Percentiles rank a stretch among this genome's conserved stretches.
Evolutionary conservation across 2,329 filamentous ascomycete species (phyloP).

Genomic region (Paramyrothecium sp.): DNA sequence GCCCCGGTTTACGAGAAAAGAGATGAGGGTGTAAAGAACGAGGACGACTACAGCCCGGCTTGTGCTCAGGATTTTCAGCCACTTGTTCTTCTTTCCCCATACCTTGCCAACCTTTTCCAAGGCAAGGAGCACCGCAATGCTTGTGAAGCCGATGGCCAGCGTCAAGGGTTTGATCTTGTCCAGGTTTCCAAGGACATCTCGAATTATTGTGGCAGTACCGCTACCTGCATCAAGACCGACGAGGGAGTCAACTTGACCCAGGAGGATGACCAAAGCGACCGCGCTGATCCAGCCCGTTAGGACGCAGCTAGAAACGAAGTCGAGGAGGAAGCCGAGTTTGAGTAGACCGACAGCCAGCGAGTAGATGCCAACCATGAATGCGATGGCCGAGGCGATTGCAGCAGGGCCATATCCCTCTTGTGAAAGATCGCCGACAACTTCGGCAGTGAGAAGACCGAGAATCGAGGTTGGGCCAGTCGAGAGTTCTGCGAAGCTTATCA

Average conservation of each 20-base stretch:
- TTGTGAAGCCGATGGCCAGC: slow-evolving; percentile 56
- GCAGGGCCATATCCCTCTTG: slow-evolving; percentile 49
- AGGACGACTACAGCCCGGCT: slow-evolving; percentile 61
- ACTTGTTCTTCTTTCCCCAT: slow-evolving; percentile 57
- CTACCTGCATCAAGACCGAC: slow-evolving; percentile 54
- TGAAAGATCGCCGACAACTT: slow-evolving; percentile 54
- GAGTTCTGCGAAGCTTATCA: slow-evolving; percentile 40
- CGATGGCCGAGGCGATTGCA: slow-evolving; percentile 59
- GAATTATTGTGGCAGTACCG: slow-evolving; percentile 56
- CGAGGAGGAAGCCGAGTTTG: slow-evolving; percentile 63
- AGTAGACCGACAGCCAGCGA: slow-evolving; percentile 58
- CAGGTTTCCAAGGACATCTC: slow-evolving; percentile 55
- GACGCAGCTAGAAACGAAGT: slow-evolving; percentile 65
- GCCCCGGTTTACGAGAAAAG: slow-evolving; percentile 59
- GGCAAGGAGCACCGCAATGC: slow-evolving; percentile 52
- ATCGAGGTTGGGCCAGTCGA: slow-evolving; percentile 65
- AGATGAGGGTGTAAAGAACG: slow-evolving; percentile 61
- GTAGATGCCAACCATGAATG: slow-evolving; percentile 63
- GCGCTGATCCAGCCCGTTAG: slow-evolving; percentile 66
- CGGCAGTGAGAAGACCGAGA: slow-evolving; percentile 60
- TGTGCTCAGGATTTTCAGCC: slow-evolving; percentile 57
- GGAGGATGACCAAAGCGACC: slow-evolving; percentile 63
- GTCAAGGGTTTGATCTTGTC: slow-evolving; percentile 57
- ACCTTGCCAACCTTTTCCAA: slow-evolving; percentile 58
- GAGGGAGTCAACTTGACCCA: slow-evolving; percentile 62